Evolutionary conservation across 2,329 filamentous ascomycete species (phyloP).

Genomic region (Rhynchosporium agropyri): DNA sequence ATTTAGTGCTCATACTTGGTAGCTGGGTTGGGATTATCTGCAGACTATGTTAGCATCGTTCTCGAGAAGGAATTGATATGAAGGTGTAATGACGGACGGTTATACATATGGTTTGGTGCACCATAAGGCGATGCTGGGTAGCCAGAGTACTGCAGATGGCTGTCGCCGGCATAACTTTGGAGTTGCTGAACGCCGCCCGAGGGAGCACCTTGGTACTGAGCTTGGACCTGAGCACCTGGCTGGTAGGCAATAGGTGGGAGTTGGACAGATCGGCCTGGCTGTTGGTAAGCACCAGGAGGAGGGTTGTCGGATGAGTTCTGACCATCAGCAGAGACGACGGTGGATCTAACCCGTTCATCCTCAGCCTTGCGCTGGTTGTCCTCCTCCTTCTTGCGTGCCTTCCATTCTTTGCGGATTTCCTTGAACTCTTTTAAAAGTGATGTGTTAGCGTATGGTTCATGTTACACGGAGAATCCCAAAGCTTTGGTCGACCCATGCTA

Average conservation of each 20-base stretch:
- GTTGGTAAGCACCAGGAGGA: slow-evolving; percentile 49
- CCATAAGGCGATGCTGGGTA: slow-evolving; percentile 64
- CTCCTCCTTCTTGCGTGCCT: slow-evolving; percentile 98
- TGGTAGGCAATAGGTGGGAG: slow-evolving; percentile 78
- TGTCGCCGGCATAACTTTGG: slow-evolving; percentile 56
- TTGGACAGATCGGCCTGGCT: slow-evolving; percentile 61
- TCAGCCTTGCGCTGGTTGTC: slow-evolving; percentile 87
- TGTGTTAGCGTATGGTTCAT: slow-evolving; percentile 33
- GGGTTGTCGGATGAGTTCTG: slow-evolving; percentile 58
- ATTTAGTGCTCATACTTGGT: slow-evolving; percentile 43
- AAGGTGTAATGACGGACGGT: slow-evolving; percentile 53
- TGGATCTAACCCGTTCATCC: slow-evolving; percentile 77
- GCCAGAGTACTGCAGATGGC: slow-evolving; percentile 49
- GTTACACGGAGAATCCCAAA: slow-evolving; percentile 40
- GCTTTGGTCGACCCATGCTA: slow-evolving; percentile 47
- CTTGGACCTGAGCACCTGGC: slow-evolving; percentile 56
- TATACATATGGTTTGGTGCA: slow-evolving; percentile 57
- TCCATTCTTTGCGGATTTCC: slow-evolving; percentile 99
- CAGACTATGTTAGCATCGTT: slow-evolving; percentile 33
- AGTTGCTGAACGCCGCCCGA: slow-evolving; percentile 58
- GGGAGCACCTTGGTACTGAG: slow-evolving; percentile 66
- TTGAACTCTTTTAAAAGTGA: slow-evolving; percentile 77
- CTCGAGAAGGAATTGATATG: slow-evolving; percentile 19
- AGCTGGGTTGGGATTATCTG: slow-evolving; percentile 40
- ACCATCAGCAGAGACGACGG: slow-evolving; percentile 54